Base-by-base conservation (phyloP, 768 basidiomycete genomes). In the button mushroom (Agaricus bisporus) region DNA sequence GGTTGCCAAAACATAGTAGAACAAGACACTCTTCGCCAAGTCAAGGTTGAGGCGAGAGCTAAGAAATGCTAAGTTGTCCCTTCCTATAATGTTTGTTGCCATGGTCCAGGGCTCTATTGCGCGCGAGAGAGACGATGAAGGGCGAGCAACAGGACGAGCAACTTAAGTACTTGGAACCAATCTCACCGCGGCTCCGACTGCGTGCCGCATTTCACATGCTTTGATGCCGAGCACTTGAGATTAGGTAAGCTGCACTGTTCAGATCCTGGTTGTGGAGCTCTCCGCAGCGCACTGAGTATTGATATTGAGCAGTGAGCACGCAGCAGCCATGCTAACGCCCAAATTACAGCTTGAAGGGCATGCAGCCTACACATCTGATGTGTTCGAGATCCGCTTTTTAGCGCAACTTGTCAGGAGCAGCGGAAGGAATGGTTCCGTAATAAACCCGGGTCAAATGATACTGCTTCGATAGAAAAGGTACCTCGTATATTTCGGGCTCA, bases 1-100 rank as follows among this genome's bases (percentile, higher is more conserved):
- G 8, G 68, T 72, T 6, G 78, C 59, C 35, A 86, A 41, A 52
- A 86, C 66, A 66, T 87, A 87, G 53, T 79, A 70, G 57, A 87
- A 80, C 1, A 88, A 61, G 6, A 73, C 53, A 3, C 79, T 77
- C 63, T 86, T 86, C 43, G 78, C 70, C 45, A 70, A 72, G 51
- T 85, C 79, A 65, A 75, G 42, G 57, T 61, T 67, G 17, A 50
- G 26, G 26, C 48, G 48, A 26, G 55, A 28, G 9, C 12, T 18
- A 36, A 50, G 36, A 43, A 28, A 29, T 10, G 48, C 18, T 26
- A 51, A 10, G 39, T 48, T 22, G 38, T 29, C 29, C 29, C 53
- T 20, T 28, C 12, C 41, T 18, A 25, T 41, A 35, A 43, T 18
- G 15, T 12, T 35, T n/a, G 38, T 25, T 29, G 41, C 39, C 53